Evolutionary conservation across 345 rosid species (phyloP).

Genomic region (Nephelium lappaceum): DNA sequence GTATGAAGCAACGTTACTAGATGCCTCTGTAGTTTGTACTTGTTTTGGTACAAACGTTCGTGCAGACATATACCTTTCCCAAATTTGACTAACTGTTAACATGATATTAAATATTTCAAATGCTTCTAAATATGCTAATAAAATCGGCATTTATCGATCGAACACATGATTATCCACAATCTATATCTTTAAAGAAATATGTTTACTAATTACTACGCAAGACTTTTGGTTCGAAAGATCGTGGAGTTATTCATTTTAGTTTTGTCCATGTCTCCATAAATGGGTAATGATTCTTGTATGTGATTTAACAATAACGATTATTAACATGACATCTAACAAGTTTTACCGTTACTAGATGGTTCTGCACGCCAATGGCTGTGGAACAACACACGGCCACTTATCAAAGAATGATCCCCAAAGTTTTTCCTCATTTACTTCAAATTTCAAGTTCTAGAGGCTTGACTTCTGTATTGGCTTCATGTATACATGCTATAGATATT

Average conservation of each 20-base stretch:
- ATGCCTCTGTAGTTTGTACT: too few relatives aligned
- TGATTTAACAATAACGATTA: neutral
- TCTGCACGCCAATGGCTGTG: slow-evolving; percentile 74
- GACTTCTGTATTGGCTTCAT: neutral
- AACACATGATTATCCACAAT: too few relatives aligned
- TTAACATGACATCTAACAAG: slow-evolving; percentile 43
- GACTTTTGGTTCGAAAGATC: neutral
- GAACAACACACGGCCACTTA: slow-evolving; percentile 70
- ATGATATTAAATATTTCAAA: too few relatives aligned
- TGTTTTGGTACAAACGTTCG: neutral
- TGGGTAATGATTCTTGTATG: neutral
- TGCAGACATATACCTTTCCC: too few relatives aligned
- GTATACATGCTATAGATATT: neutral
- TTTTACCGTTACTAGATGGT: slow-evolving; percentile 81
- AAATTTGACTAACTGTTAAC: too few relatives aligned
- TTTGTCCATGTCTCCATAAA: neutral
- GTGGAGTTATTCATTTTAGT: neutral
- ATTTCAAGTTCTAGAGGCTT: neutral
- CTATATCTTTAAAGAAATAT: too few relatives aligned
- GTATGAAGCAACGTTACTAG: neutral
- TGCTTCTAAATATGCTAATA: too few relatives aligned
- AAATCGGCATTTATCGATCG: too few relatives aligned
- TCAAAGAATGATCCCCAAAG: slow-evolving; percentile 36
- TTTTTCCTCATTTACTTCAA: neutral
- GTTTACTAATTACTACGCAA: too few relatives aligned